A percentile compares a stretch with the other conserved stretches of the same genome.
phyloP scores from a whole-genome alignment of 768 basidiomycete genomes.

The Trametes meyenii region DNA sequence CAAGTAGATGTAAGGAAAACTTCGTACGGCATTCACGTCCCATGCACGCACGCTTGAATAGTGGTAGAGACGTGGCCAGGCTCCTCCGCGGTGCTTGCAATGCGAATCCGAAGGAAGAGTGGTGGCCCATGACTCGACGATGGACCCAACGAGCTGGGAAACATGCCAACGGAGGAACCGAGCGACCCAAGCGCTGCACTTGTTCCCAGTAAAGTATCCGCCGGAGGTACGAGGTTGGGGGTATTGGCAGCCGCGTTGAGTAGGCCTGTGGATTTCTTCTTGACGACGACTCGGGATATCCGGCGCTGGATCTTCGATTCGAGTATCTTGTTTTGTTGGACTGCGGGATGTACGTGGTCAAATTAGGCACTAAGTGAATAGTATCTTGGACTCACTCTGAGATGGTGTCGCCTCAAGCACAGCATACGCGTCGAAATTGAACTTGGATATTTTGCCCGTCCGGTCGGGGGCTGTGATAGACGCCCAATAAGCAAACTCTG shows the following conservation, averaged over 20 bases:
- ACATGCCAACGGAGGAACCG: slow-evolving; percentile 37
- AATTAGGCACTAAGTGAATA: not conserved
- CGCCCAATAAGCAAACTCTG: slow-evolving; percentile 1
- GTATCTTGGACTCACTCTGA: slow-evolving; percentile 57
- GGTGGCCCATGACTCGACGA: slow-evolving; percentile 76
- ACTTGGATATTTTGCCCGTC: slow-evolving; percentile 81
- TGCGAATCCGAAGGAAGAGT: slow-evolving; percentile 79
- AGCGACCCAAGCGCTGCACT: slow-evolving; percentile 43
- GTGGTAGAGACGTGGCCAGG: slow-evolving; percentile 87
- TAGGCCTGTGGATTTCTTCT: slow-evolving; percentile 56
- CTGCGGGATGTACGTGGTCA: slow-evolving; percentile 32
- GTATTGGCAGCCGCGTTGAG: slow-evolving; percentile 34
- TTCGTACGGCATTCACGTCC: not conserved
- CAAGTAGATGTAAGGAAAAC: not conserved
- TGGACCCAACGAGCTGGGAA: slow-evolving; percentile 71
- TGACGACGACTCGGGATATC: slow-evolving; percentile 69
- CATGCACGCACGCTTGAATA: slow-evolving; percentile 78
- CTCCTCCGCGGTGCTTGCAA: slow-evolving; percentile 75
- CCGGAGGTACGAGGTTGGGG: slow-evolving; percentile 42
- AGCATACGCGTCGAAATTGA: slow-evolving; percentile 89
- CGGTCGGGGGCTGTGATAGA: slow-evolving; percentile 80
- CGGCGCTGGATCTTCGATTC: slow-evolving; percentile 83
- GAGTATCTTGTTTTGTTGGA: slow-evolving; percentile 78
- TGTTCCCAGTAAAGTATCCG: slow-evolving; percentile 42
- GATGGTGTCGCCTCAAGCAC: slow-evolving; percentile 73